Conservation (phyloP, 768 basidiomycete species). For the Amanita pallidorosea region DNA sequence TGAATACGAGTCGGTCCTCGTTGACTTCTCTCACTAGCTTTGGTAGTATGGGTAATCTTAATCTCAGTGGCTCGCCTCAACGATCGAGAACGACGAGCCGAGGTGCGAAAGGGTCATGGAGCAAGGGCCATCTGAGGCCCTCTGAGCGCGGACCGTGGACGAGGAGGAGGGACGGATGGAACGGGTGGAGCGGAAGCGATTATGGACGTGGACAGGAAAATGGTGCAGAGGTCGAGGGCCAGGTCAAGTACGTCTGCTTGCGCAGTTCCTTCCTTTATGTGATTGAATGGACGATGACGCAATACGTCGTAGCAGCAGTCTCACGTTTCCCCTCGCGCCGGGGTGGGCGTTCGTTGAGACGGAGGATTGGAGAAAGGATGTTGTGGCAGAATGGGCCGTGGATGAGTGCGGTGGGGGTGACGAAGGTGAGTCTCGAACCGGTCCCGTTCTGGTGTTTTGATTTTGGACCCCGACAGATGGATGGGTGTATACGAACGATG, state of each 20-base stretch:
- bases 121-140: conserved; percentile 28
- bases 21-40: background rate
- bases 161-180: conserved; percentile 62
- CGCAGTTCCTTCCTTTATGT: background rate
- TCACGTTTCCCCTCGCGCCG: conserved; percentile 66
- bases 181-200: conserved; percentile 20
- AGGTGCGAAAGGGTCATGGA: conserved; percentile 24
- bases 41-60: background rate
- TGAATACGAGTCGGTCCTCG: background rate
- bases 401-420: conserved; percentile 17
- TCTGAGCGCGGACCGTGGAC: conserved; percentile 61
- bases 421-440: conserved; percentile 10
- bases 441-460: background rate
- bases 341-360: conserved; percentile 70
- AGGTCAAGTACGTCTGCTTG: conserved; percentile 47
- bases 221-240: conserved; percentile 28
- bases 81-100: conserved; percentile 4
- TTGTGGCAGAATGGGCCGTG: conserved; percentile 44
- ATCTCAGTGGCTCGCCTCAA: background rate
- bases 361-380: conserved; percentile 69
- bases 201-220: conserved; percentile 15
- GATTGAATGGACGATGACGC: conserved; percentile 8
- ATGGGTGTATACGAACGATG: conserved; percentile 76
- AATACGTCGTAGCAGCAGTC: conserved; percentile 49
- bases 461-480: conserved; percentile 34